Conservation (phyloP, 1,139 yeast genomes). For the Arxiozyma bovina region DNA sequence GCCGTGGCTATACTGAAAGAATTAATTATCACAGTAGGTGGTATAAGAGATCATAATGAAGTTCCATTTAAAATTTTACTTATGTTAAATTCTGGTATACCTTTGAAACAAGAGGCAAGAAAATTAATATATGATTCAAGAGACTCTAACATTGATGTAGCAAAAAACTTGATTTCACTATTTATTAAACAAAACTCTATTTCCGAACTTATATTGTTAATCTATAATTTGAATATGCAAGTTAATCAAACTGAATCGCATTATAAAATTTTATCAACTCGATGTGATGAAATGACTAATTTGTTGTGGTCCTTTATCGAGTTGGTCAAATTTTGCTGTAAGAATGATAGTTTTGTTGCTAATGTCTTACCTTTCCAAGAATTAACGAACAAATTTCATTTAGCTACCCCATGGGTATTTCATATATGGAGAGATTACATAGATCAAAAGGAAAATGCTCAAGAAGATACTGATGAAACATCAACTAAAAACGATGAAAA, state of each 20-base stretch:
- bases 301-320: constrained; percentile 59
- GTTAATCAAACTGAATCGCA: constrained; percentile 42
- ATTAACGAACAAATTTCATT: constrained; percentile 41
- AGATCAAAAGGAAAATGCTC: constrained; percentile 11
- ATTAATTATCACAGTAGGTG: constrained; percentile 68
- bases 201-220: constrained; percentile 56
- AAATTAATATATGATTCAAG: constrained; percentile 57
- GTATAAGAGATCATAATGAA: constrained; percentile 48
- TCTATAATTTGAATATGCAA: constrained; percentile 45
- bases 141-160: constrained; percentile 41
- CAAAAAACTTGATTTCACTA: constrained; percentile 42
- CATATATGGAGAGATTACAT: constrained; percentile 61
- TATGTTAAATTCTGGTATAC: constrained; percentile 56
- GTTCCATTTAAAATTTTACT: constrained; percentile 44
- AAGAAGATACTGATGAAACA: constrained; percentile 1
- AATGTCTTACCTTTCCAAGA: constrained; percentile 40
- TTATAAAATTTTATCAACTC: constrained; percentile 62
- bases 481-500: background rate
- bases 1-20: constrained; percentile 67
- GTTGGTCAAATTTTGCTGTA: constrained; percentile 46
- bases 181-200: constrained; percentile 42
- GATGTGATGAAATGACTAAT: constrained; percentile 62
- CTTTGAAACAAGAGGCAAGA: constrained; percentile 49
- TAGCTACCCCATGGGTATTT: constrained; percentile 64
- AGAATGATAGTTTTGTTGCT: constrained; percentile 32